Evolutionary conservation across 2,329 filamentous ascomycete genomes (phyloP).

Genomic region (Nemania sp.): DNA sequence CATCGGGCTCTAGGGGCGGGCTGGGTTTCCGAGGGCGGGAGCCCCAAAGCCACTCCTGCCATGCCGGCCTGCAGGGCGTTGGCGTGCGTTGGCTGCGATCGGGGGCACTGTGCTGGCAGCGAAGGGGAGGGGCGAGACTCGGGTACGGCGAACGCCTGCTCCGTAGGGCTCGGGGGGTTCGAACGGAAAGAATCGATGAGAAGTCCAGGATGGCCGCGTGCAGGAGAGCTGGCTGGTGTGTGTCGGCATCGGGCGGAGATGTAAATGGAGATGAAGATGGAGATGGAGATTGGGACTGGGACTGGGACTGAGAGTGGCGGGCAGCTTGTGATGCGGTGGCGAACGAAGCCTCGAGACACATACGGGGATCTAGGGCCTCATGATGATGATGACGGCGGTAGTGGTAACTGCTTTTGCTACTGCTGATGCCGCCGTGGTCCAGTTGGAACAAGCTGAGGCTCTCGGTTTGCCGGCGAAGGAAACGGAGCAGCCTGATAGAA

Average conservation of each 20-base stretch:
- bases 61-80: constrained; percentile 42
- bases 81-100: constrained; percentile 35
- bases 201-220: constrained; percentile 35
- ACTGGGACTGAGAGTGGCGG: constrained; percentile 28
- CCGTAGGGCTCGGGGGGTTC: constrained; percentile 17
- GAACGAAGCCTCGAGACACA: neutral
- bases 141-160: constrained; percentile 24
- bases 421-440: constrained; percentile 36
- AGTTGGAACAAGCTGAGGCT: constrained; percentile 56
- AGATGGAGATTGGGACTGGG: too few relatives aligned
- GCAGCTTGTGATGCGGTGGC: constrained; percentile 18
- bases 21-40: constrained; percentile 43
- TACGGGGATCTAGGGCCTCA: too few relatives aligned
- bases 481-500: constrained; percentile 67
- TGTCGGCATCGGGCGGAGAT: constrained; percentile 24
- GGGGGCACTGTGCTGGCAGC: constrained; percentile 38
- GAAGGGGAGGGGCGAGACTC: constrained; percentile 24
- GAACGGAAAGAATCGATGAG: constrained; percentile 30
- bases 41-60: constrained; percentile 57
- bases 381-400: too few relatives aligned
- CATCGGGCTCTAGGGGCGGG: constrained; percentile 57
- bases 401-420: neutral
- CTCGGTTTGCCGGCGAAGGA: constrained; percentile 73
- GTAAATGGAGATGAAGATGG: too few relatives aligned
- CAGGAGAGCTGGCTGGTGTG: constrained; percentile 30